These are phyloP conservation scores for Rhizophagus prolifer DNA, from an alignment of 192 early-diverging fungal genomes.

Conservation along the genomic window DNA sequence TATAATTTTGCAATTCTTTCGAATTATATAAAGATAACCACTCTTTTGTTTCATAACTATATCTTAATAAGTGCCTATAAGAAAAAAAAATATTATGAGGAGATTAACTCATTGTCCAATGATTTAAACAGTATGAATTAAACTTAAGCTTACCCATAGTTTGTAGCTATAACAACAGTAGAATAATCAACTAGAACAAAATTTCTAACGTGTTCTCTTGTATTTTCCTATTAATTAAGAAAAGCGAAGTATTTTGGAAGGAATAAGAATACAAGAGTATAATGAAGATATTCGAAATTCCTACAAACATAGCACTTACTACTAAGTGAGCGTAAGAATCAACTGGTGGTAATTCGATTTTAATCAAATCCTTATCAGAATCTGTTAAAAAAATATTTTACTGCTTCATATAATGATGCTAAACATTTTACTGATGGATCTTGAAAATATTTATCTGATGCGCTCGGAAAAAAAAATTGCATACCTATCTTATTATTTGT, in stretches of 20 bases:
- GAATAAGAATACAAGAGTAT: background rate
- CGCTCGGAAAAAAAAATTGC: background rate
- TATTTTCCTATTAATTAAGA: background rate
- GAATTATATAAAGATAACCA: slow-evolving; percentile 44
- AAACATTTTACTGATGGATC: slow-evolving; percentile 71
- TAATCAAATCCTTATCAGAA: slow-evolving; percentile 35
- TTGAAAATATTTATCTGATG: slow-evolving; percentile 89
- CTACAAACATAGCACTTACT: slow-evolving; percentile 2
- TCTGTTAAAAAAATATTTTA: slow-evolving; percentile 55
- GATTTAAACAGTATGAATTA: background rate
- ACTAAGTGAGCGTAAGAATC: slow-evolving; percentile 28
- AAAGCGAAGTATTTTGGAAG: background rate
- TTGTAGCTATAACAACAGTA: slow-evolving; percentile 40
- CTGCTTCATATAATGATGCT: slow-evolving; percentile 74
- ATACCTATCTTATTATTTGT: slow-evolving; percentile 55
- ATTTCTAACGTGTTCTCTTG: slow-evolving; percentile 47
- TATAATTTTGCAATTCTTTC: slow-evolving; percentile 49
- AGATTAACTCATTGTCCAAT: background rate
- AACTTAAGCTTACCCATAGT: slow-evolving; percentile 38
- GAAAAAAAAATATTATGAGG: slow-evolving; percentile 27
- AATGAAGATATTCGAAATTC: background rate
- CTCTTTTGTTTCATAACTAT: slow-evolving; percentile 31
- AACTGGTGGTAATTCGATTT: slow-evolving; percentile 23
- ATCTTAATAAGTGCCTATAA: slow-evolving; percentile 43
- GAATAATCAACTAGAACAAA: slow-evolving; percentile 43